Percentiles rank a stretch among this genome's conserved stretches.
phyloP scores from a whole-genome alignment of 2,329 filamentous ascomycete genomes.

The Aspergillus amoenus region DNA sequence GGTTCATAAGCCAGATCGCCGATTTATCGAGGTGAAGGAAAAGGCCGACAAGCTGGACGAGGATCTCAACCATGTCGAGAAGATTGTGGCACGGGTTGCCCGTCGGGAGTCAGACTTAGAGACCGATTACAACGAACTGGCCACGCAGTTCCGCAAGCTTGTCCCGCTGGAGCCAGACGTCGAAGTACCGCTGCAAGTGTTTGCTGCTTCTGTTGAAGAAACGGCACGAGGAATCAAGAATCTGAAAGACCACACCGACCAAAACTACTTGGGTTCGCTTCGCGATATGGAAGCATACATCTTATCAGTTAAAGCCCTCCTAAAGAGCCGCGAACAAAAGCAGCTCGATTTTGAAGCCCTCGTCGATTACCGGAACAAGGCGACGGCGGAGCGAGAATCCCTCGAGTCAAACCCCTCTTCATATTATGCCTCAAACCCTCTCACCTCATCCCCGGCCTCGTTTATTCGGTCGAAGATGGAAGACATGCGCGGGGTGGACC shows the following conservation, averaged over 20 bases:
- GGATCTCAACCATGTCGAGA: conserved; percentile 88
- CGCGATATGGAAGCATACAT: conserved; percentile 97
- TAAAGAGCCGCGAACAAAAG: conserved; percentile 94
- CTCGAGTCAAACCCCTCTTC: conserved; percentile 64
- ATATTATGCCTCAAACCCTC: conserved; percentile 55
- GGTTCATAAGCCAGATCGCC: conserved; percentile 88
- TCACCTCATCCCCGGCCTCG: conserved; percentile 68
- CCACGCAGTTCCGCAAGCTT: conserved; percentile 92
- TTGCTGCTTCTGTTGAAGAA: conserved; percentile 82
- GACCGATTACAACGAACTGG: conserved; percentile 81
- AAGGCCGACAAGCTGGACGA: conserved; percentile 92
- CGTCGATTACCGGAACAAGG: conserved; percentile 92
- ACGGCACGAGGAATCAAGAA: conserved; percentile 73
- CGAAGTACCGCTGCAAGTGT: conserved; percentile 77
- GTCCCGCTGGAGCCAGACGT: conserved; percentile 85
- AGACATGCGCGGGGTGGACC: conserved; percentile 93
- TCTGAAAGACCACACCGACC: conserved; percentile 90
- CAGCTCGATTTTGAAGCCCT: conserved; percentile 96
- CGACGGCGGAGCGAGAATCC: conserved; percentile 79
- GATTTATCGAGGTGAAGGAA: conserved; percentile 91
- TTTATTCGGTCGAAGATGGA: conserved; percentile 95
- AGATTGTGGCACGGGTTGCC: conserved; percentile 88
- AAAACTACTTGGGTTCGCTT: conserved; percentile 89
- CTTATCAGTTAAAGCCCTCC: conserved; percentile 76
- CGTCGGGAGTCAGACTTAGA: conserved; percentile 86